Evolutionary conservation across 139 green algal species (phyloP).

Genomic region (Tetraselmis striata): DNA sequence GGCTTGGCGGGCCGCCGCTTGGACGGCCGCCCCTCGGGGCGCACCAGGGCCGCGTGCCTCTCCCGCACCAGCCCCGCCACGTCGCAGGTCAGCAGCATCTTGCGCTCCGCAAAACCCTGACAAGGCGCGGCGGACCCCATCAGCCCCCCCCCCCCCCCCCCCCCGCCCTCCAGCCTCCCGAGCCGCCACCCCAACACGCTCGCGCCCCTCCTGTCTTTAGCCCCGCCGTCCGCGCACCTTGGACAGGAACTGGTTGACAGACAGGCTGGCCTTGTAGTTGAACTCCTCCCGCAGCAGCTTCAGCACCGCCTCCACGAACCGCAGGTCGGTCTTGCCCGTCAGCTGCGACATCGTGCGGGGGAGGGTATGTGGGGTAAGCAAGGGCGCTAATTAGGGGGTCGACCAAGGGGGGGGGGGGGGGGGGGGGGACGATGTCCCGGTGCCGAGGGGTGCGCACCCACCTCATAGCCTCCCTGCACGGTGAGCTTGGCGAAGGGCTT

Average conservation of each 20-base stretch:
- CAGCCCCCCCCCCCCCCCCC: too few relatives aligned
- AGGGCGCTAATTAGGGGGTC: not conserved
- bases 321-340: not conserved
- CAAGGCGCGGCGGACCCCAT: too few relatives aligned
- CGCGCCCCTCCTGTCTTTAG: too few relatives aligned
- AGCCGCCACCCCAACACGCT: too few relatives aligned
- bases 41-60: not conserved
- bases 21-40: not conserved
- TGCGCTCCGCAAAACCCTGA: constrained; percentile 1
- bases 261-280: not conserved
- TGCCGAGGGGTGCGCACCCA: not conserved
- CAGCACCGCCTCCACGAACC: not conserved
- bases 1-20: not conserved
- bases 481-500: not conserved
- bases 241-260: not conserved
- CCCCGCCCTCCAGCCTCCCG: too few relatives aligned
- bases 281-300: not conserved
- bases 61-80: not conserved
- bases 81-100: not conserved
- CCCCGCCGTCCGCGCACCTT: too few relatives aligned
- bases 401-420: too few relatives aligned
- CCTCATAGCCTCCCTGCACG: not conserved
- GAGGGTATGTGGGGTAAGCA: not conserved
- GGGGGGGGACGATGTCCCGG: not conserved
- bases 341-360: not conserved